A percentile compares a stretch with the other conserved stretches of the same genome.
Evolutionary conservation across 208 protist genomes (phyloP).

Genomic region (Leptomonas pyrrhocoris): DNA sequence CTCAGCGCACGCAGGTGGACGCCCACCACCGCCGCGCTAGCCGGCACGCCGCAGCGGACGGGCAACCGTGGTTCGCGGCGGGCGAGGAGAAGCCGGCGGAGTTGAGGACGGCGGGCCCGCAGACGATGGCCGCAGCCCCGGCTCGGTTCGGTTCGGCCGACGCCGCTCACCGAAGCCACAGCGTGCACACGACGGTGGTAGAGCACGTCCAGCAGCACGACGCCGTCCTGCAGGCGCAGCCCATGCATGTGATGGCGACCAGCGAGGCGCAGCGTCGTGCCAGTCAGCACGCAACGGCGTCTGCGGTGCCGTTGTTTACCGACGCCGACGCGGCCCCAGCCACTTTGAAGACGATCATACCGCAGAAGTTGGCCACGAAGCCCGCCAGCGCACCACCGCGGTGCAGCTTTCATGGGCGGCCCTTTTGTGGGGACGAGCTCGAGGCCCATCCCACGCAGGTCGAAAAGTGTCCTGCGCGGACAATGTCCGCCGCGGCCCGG

Average conservation of each 20-base stretch:
- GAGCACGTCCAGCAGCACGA: conserved; percentile 1
- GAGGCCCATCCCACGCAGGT: neutral
- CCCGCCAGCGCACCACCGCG: neutral
- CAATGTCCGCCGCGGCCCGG: neutral
- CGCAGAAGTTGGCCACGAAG: neutral
- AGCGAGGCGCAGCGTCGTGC: neutral
- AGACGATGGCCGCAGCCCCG: conserved; percentile 3
- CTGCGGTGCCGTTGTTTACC: neutral
- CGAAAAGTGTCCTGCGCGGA: neutral
- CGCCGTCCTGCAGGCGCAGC: neutral
- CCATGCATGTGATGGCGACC: conserved; percentile 3
- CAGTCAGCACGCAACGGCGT: conserved; percentile 5
- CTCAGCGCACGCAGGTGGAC: neutral
- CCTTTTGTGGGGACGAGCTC: neutral
- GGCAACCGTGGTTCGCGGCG: neutral
- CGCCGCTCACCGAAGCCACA: neutral
- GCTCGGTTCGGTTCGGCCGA: neutral
- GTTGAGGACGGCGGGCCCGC: neutral
- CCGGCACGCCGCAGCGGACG: neutral
- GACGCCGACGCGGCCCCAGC: conserved; percentile 13
- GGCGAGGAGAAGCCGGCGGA: neutral
- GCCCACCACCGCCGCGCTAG: neutral
- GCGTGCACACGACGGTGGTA: neutral
- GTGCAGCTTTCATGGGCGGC: conserved; percentile 7
- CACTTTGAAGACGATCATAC: conserved; percentile 5